Evolutionary conservation across 1,139 yeast species (phyloP), one percentile per base, ranked within the genome.

Genomic region (Blastobotrys proliferans): DNA sequence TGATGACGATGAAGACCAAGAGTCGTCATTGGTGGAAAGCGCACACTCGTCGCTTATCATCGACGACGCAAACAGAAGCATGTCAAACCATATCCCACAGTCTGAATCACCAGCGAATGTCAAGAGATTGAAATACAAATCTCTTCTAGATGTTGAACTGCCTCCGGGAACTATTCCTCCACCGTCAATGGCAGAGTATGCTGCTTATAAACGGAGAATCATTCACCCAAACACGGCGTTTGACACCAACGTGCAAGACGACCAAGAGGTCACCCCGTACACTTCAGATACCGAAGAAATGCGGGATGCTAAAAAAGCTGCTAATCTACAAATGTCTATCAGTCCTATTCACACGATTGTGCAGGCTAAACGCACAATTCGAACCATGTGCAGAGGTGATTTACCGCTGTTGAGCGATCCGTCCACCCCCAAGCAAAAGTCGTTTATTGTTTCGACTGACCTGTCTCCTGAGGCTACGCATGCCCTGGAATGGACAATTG

Each of bases 401-500:
- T 77, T 79, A 51, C 79, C 79, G 57, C 77, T 77, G 51, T 67
- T 78, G 20, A 64, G 74, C 20, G 57, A 60, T 38, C 67, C 69
- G 44, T 72, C 74, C n/a, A 68, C 68, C 45, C 64, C 72, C 35
- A 70, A 72, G 49, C 84, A 85, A 33, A 82, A 80, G 59, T 76
- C 84, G 62, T 86, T 81, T 62, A 69, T 86, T 44, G 74, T 84
- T 26, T 85, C 92, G 57, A 77, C 84, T 68, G 95, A 86, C 60
- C 75, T 85, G 55, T 82, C 92, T 1, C 87, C 90, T 1, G 97
- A 87, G 56, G 83, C 95, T 3, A 73, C 76, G 28, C 86, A 84
- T 62, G 94, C 97, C 0, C 70, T 90, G 35, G 94, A 87, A 56
- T 90, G 96, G 87, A 78, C 90, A 37, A 73, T 90, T 52, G 97